Percentiles rank a stretch among this genome's conserved stretches.
Evolutionary conservation across 208 protist genomes (phyloP).

Genomic region (Acanthamoeba culbertsoni): DNA sequence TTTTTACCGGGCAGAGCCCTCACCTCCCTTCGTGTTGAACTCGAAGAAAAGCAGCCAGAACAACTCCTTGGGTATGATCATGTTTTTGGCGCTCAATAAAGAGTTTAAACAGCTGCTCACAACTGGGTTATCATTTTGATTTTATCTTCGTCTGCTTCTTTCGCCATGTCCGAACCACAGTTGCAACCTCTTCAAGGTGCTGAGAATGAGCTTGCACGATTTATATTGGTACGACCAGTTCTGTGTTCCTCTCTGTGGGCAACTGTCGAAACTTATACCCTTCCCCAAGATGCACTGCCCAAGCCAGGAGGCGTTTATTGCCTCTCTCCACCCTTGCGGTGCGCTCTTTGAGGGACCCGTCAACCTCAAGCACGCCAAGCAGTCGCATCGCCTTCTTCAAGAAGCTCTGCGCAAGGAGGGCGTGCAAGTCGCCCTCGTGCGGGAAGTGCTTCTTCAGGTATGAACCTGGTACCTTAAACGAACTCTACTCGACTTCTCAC

Average conservation of each 20-base stretch:
- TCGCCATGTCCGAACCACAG: too few species aligned
- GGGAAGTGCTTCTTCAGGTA: neutral
- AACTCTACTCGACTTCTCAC: neutral
- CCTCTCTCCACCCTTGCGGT: slow-evolving; percentile 4
- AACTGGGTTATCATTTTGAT: too few species aligned
- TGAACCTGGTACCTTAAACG: neutral
- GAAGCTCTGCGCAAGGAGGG: neutral
- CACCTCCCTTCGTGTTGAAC: too few species aligned
- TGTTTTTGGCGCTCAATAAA: too few species aligned
- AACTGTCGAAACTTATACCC: too few species aligned
- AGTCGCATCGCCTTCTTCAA: neutral
- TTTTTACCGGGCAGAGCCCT: too few species aligned
- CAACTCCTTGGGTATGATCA: too few species aligned
- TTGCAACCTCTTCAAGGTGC: neutral
- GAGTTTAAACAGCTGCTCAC: too few species aligned
- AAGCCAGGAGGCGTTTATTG: neutral
- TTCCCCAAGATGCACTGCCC: slow-evolving; percentile 47
- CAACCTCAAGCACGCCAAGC: slow-evolving; percentile 18
- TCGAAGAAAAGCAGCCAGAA: too few species aligned
- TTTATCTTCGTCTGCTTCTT: too few species aligned
- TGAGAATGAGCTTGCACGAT: neutral
- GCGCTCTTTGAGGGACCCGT: slow-evolving; percentile 61
- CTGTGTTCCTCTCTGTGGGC: too few species aligned
- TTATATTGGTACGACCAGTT: neutral
- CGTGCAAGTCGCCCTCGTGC: neutral